Evolutionary conservation across 805 yeast species (phyloP).

Genomic region (Kodamaea neixiangensis): DNA sequence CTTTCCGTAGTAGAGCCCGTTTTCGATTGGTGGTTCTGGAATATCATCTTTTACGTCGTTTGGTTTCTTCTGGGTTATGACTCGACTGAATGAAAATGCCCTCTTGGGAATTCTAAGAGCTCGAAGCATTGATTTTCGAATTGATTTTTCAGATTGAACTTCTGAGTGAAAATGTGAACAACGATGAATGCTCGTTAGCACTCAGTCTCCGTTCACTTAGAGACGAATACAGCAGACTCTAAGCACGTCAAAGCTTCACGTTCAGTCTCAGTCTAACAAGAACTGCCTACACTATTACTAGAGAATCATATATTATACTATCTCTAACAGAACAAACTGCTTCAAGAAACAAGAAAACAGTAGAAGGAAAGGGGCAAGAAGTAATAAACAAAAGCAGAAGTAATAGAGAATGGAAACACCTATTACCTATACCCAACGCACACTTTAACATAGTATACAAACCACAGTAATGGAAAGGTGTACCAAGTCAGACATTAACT

Average conservation of each 20-base stretch:
- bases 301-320: background rate
- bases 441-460: constrained; percentile 20
- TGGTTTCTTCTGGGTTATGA: background rate
- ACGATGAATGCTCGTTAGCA: too few relatives aligned
- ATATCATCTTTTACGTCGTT: background rate
- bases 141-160: background rate
- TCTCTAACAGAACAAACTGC: background rate
- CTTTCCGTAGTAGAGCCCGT: constrained; percentile 10
- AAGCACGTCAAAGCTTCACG: too few relatives aligned
- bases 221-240: too few relatives aligned
- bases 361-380: background rate
- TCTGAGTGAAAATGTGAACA: too few relatives aligned
- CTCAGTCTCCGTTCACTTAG: too few relatives aligned
- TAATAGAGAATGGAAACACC: constrained; percentile 8
- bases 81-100: background rate
- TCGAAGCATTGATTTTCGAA: background rate
- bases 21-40: constrained; percentile 4
- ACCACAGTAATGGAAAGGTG: constrained; percentile 19
- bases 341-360: background rate
- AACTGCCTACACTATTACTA: background rate
- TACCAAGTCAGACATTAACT: constrained; percentile 5
- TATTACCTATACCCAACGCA: constrained; percentile 14
- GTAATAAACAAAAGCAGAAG: background rate
- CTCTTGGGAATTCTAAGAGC: background rate
- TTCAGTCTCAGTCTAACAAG: too few relatives aligned